Evolutionary conservation across 495 filamentous ascomycete species (phyloP).

Genomic region (Aspergillus homomorphus): DNA sequence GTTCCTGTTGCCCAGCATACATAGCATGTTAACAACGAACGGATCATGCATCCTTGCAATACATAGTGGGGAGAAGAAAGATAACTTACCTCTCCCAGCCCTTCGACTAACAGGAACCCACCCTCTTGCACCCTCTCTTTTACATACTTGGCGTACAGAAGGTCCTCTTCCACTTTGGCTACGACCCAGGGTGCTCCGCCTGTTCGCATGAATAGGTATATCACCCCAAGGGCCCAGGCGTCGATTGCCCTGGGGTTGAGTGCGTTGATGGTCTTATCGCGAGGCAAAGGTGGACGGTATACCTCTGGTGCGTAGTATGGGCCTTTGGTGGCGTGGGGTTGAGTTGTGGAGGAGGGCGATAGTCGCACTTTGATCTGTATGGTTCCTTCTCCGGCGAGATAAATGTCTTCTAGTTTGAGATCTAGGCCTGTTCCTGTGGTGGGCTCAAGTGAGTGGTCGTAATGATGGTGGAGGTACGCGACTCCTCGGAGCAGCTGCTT

Average conservation of each 20-base stretch:
- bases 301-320: background rate
- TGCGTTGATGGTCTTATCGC: slow-evolving; percentile 33
- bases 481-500: slow-evolving; percentile 97
- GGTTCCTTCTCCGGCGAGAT: background rate
- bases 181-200: slow-evolving; percentile 86
- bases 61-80: too few species aligned
- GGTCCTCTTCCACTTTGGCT: slow-evolving; percentile 80
- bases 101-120: background rate
- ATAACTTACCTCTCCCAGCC: background rate
- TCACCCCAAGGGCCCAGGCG: slow-evolving; percentile 91
- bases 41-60: too few species aligned
- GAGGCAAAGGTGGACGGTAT: background rate
- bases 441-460: slow-evolving; percentile 43
- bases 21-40: too few species aligned
- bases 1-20: slow-evolving; percentile 4
- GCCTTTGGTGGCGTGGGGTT: background rate
- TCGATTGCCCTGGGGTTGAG: slow-evolving; percentile 89
- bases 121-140: background rate
- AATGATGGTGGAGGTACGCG: slow-evolving; percentile 93
- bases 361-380: background rate
- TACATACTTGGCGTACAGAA: background rate
- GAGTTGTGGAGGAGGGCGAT: background rate
- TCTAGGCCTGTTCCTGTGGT: background rate
- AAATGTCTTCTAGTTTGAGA: background rate
- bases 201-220: slow-evolving; percentile 95